Percentiles rank a stretch among this genome's conserved stretches.
phyloP scores from a whole-genome alignment of 2,329 filamentous ascomycete genomes.

The Fusarium vanettenii region DNA sequence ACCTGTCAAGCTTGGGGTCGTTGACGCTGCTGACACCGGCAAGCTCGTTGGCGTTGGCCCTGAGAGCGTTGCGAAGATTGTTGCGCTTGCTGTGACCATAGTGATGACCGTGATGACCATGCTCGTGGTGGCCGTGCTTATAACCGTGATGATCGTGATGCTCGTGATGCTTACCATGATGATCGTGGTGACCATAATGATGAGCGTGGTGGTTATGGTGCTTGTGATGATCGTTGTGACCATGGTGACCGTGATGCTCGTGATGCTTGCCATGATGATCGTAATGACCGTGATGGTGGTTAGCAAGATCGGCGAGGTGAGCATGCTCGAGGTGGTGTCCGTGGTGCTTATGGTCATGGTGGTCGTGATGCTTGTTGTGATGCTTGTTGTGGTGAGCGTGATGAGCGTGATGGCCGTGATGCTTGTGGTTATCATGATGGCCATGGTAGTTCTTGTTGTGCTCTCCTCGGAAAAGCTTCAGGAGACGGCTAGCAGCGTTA shows the following conservation, averaged over 20 bases:
- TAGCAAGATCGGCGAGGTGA: not conserved
- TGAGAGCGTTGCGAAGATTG: not conserved
- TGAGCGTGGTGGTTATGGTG: not conserved
- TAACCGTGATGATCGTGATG: not conserved
- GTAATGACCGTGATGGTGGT: not conserved
- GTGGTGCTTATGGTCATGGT: not conserved
- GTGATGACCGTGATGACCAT: not conserved
- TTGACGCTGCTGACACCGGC: not conserved
- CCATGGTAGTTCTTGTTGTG: conserved; percentile 6
- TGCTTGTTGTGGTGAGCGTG: conserved; percentile 4
- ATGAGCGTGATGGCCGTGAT: not conserved
- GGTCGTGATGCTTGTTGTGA: not conserved
- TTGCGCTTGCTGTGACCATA: not conserved
- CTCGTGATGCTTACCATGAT: not conserved
- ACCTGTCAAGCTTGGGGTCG: not conserved
- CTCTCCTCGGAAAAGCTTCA: conserved; percentile 3
- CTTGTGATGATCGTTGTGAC: not conserved
- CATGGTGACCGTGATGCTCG: not conserved
- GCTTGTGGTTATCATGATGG: not conserved
- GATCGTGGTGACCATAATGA: not conserved
- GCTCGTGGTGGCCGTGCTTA: not conserved
- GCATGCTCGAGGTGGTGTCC: not conserved
- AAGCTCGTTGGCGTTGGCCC: not conserved
- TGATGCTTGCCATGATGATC: not conserved
- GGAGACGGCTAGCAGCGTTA: not conserved